phyloP scores from a whole-genome alignment of 257 asterid species.

The Solanum medicagineum region DNA sequence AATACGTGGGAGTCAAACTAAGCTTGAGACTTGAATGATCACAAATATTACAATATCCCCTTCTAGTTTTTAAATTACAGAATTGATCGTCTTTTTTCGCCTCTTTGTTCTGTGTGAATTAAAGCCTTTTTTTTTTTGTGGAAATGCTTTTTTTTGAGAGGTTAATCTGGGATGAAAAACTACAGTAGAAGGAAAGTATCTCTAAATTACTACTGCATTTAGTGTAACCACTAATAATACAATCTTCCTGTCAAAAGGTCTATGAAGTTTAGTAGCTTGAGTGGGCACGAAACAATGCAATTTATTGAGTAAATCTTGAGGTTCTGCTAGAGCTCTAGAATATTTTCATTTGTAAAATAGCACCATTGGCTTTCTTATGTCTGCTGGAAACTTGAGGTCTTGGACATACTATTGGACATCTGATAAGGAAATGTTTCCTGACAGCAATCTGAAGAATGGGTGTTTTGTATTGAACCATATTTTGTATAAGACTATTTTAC shows the following conservation, averaged over 20 bases:
- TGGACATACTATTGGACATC: not conserved
- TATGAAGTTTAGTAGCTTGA: not conserved
- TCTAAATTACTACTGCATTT: not conserved
- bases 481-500: not conserved
- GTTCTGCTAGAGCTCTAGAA: not conserved
- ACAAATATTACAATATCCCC: not conserved
- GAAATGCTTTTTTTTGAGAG: not conserved
- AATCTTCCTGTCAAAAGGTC: not conserved
- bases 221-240: not conserved
- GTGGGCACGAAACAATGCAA: not conserved
- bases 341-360: not conserved
- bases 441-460: not conserved
- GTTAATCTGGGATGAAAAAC: not conserved
- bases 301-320: not conserved
- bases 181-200: not conserved
- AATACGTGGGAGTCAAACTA: not conserved
- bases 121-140: not conserved
- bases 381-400: not conserved
- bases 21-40: not conserved
- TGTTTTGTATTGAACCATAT: not conserved
- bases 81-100: not conserved
- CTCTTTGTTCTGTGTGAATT: not conserved
- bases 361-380: not conserved
- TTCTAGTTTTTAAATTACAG: not conserved
- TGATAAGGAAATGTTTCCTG: not conserved